Evolutionary conservation across 768 basidiomycete species (phyloP).

Genomic region (Mycena belliarum): DNA sequence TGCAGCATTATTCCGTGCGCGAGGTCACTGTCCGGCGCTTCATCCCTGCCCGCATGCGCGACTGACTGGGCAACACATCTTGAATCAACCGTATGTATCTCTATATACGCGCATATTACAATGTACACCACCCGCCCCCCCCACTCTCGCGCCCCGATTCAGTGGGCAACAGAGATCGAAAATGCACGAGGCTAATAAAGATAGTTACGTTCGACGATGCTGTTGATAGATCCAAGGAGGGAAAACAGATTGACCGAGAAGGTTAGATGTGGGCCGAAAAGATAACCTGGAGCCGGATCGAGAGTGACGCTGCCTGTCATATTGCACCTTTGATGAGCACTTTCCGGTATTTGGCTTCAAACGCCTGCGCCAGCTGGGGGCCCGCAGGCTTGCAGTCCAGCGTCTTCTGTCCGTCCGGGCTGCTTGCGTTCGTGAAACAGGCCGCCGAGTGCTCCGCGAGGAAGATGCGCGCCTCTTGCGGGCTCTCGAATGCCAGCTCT

Average conservation of each 20-base stretch:
- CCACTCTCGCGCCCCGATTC: neutral
- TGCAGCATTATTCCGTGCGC: conserved; percentile 75
- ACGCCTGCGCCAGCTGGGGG: conserved; percentile 56
- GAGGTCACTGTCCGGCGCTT: conserved; percentile 87
- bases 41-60: conserved; percentile 90
- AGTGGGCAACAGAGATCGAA: neutral
- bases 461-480: conserved; percentile 66
- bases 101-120: conserved; percentile 6
- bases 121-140: neutral
- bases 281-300: conserved; percentile 21
- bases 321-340: conserved; percentile 93
- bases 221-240: conserved; percentile 5
- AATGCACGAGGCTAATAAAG: conserved; percentile 16
- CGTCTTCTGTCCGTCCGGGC: conserved; percentile 60
- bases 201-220: conserved; percentile 8
- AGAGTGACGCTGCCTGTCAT: conserved; percentile 35
- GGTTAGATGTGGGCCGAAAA: conserved; percentile 18
- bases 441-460: conserved; percentile 68
- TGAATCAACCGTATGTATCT: neutral
- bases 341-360: conserved; percentile 82
- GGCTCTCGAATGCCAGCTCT: conserved; percentile 82
- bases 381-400: conserved; percentile 73
- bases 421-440: conserved; percentile 64
- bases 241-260: conserved; percentile 3
- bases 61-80: conserved; percentile 43